Percentiles rank a stretch among this genome's conserved stretches.
Evolutionary conservation across 805 yeast species (phyloP).

Genomic region (Ogataea methanolica): DNA sequence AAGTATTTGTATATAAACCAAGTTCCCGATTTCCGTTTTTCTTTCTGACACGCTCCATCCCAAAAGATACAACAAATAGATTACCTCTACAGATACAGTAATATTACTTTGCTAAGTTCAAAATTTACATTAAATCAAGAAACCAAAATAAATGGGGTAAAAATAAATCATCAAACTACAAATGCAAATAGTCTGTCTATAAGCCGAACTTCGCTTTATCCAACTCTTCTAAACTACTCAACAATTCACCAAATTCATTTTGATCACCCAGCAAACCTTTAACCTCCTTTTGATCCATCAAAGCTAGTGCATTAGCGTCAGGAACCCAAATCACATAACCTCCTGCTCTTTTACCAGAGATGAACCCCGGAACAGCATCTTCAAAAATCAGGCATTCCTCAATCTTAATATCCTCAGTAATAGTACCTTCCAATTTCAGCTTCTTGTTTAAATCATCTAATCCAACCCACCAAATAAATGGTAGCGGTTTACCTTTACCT

Average conservation of each 20-base stretch:
- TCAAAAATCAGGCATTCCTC: conserved; percentile 88
- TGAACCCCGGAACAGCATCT: conserved; percentile 92
- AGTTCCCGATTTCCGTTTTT: too few species aligned
- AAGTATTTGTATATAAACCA: background rate
- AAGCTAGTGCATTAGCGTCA: conserved; percentile 62
- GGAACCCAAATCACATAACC: conserved; percentile 95
- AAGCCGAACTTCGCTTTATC: conserved; percentile 45
- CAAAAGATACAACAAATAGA: too few species aligned
- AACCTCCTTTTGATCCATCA: conserved; percentile 44
- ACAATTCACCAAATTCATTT: conserved; percentile 49
- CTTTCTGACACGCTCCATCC: too few species aligned
- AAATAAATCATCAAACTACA: too few species aligned
- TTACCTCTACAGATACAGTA: too few species aligned
- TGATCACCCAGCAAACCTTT: conserved; percentile 39
- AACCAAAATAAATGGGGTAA: too few species aligned
- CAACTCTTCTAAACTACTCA: conserved; percentile 48
- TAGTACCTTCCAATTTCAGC: conserved; percentile 34
- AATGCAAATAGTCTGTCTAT: conserved; percentile 8
- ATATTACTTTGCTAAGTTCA: too few species aligned
- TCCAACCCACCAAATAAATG: conserved; percentile 89
- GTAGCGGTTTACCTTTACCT: conserved; percentile 91
- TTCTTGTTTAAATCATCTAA: conserved; percentile 61
- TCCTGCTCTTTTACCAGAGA: conserved; percentile 78
- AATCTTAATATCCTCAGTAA: conserved; percentile 46
- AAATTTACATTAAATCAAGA: too few species aligned